Evolutionary conservation across 768 basidiomycete genomes (phyloP).

Genomic region (Phylloporus rhodoxanthus): DNA sequence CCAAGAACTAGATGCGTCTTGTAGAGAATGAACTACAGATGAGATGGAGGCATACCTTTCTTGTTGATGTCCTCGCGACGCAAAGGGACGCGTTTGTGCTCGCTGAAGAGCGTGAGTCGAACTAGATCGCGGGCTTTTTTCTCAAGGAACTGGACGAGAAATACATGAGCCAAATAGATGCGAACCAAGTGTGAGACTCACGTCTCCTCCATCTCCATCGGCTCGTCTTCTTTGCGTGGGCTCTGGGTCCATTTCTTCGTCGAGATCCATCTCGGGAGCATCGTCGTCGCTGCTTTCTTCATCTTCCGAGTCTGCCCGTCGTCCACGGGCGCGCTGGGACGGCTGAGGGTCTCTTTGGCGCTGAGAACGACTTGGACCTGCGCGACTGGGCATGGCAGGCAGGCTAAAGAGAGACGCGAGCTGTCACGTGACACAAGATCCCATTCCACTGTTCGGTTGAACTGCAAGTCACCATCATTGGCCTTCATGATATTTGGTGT

Average conservation of each 20-base stretch:
- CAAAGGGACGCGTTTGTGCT: slow-evolving; percentile 61
- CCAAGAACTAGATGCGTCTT: slow-evolving; percentile 37
- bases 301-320: slow-evolving; percentile 25
- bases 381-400: no score
- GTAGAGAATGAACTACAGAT: neutral
- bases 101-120: slow-evolving; percentile 75
- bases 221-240: slow-evolving; percentile 19
- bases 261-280: slow-evolving; percentile 13
- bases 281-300: slow-evolving; percentile 35
- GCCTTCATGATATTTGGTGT: no score
- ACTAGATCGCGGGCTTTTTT: slow-evolving; percentile 68
- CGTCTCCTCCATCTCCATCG: slow-evolving; percentile 15
- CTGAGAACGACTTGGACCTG: slow-evolving; percentile 20
- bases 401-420: no score
- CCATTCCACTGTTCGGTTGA: no score
- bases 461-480: no score
- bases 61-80: slow-evolving; percentile 83
- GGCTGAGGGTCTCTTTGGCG: slow-evolving; percentile 35
- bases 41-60: slow-evolving; percentile 47
- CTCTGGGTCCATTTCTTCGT: slow-evolving; percentile 25
- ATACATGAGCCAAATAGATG: neutral
- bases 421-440: neutral
- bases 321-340: slow-evolving; percentile 25
- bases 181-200: slow-evolving; percentile 1
- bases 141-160: slow-evolving; percentile 49